These are phyloP conservation scores for Penstemon eatonii DNA, from an alignment of 257 asterid genomes.

Conservation along the genomic window DNA sequence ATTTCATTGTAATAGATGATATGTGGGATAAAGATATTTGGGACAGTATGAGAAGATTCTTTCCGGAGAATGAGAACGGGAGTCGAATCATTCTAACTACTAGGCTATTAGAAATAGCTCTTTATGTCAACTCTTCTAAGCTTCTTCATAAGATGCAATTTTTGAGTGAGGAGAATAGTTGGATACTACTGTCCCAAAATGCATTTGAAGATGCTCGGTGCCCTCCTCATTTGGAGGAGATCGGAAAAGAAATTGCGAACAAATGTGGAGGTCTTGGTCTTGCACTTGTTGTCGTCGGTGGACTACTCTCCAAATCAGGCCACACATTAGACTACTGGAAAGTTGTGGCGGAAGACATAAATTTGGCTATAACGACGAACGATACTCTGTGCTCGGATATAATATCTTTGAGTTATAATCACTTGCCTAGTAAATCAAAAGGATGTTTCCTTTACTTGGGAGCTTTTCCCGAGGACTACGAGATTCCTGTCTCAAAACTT, in stretches of 20 bases:
- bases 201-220: conserved; percentile 24
- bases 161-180: conserved; percentile 26
- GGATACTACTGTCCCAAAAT: conserved; percentile 27
- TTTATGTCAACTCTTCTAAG: neutral
- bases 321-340: conserved; percentile 19
- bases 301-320: conserved; percentile 27
- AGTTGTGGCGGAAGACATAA: conserved; percentile 20
- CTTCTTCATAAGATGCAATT: conserved; percentile 25
- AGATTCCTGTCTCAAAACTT: conserved; percentile 33
- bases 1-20: conserved; percentile 42
- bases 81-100: conserved; percentile 44
- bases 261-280: conserved; percentile 41
- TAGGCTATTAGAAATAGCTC: neutral
- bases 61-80: conserved; percentile 34
- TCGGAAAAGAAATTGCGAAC: conserved; percentile 17
- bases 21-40: conserved; percentile 33
- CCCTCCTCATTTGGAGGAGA: conserved; percentile 27
- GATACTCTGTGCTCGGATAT: conserved; percentile 20
- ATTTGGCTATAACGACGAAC: conserved; percentile 14
- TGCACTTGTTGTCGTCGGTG: conserved; percentile 34
- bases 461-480: conserved; percentile 34
- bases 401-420: conserved; percentile 35
- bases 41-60: conserved; percentile 13
- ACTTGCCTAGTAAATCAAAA: conserved; percentile 35
- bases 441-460: conserved; percentile 45